Evolutionary conservation across 805 yeast genomes (phyloP), one percentile per base, ranked within the genome.

Genomic region (Metschnikowia peoriensis): DNA sequence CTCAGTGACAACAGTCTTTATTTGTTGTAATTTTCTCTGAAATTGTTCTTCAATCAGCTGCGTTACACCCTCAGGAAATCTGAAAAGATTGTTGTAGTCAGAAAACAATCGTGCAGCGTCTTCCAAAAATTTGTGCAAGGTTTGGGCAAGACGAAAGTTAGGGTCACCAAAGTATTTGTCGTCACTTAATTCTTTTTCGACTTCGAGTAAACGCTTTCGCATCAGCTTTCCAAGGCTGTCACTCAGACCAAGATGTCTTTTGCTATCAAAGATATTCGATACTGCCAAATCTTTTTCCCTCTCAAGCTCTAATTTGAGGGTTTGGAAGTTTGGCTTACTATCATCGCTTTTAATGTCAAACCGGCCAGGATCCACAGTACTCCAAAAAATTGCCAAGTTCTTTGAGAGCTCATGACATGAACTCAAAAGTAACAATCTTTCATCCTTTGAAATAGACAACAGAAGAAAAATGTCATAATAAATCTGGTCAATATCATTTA

Each of bases 11-110:
- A 45, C 27, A 3, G 6, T 7, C 17, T 45, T 45, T 7, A 44
- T 29, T 14, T 44, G 42, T 22, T 37, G 17, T 9, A 50, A 38
- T 15, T 50, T 41, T 10, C 53, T 37, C 17, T 37, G 29, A 15
- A 50, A 50, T 10, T 45, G 49, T 28, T 45, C 46, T 28, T 37
- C 38, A 16, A 50, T 45, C 22, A 41, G 38, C 39, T 45, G 22
- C 38, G 35, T 44, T 1, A 41, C 53, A 2, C 49, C 49, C 11
- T 45, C 49, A 2, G 53, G 53, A 7, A 43, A 17, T 27, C 49
- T n/a, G 37, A 50, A 50, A 7, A 50, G 49, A 41, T 50, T 46
- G 43, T 50, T 50, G 41, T 50, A 41, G 35, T 50, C 53, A 7
- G 41, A 32, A 37, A 50, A 45, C 7, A 50, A 45, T 10, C 39